Conservation (phyloP, 2,329 filamentous ascomycete species). For the Sarocladium brachiariae region DNA sequence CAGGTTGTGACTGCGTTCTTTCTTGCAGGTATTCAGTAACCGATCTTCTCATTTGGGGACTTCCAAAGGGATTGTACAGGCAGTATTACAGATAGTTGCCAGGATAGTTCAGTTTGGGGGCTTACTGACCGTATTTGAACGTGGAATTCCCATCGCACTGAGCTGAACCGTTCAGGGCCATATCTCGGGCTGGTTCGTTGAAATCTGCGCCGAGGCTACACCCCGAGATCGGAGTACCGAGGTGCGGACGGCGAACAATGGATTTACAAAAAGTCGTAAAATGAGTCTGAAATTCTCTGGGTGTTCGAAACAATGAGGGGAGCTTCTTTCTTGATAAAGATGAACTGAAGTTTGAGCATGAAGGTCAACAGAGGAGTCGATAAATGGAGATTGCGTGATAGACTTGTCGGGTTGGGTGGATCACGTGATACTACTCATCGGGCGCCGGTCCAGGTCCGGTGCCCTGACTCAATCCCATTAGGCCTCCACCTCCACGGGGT, state of each 20-base stretch:
- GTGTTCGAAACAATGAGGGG: not conserved
- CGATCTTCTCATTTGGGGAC: too few relatives aligned
- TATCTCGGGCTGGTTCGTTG: not conserved
- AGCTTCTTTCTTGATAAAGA: not conserved
- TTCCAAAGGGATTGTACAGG: conserved; percentile 10
- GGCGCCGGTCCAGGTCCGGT: not conserved
- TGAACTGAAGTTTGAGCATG: not conserved
- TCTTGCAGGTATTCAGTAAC: conserved; percentile 60
- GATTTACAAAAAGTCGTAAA: not conserved
- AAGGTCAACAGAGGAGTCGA: not conserved
- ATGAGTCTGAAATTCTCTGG: too few relatives aligned
- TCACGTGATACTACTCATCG: conserved; percentile 1
- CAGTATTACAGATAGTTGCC: conserved; percentile 8
- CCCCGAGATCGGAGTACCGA: conserved; percentile 1
- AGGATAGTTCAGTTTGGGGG: too few relatives aligned
- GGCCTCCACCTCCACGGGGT: too few relatives aligned
- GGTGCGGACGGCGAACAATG: not conserved
- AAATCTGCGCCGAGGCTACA: not conserved
- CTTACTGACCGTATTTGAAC: conserved; percentile 17
- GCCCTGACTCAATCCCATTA: too few relatives aligned
- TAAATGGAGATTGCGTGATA: conserved; percentile 1
- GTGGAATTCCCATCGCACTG: not conserved
- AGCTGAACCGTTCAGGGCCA: not conserved
- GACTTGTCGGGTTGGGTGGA: too few relatives aligned
- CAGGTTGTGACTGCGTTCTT: conserved; percentile 64